Evolutionary conservation across 1,284 basidiomycete genomes (phyloP), one percentile per base, ranked within the genome.

Genomic region (Apiotrichum montevideense): DNA sequence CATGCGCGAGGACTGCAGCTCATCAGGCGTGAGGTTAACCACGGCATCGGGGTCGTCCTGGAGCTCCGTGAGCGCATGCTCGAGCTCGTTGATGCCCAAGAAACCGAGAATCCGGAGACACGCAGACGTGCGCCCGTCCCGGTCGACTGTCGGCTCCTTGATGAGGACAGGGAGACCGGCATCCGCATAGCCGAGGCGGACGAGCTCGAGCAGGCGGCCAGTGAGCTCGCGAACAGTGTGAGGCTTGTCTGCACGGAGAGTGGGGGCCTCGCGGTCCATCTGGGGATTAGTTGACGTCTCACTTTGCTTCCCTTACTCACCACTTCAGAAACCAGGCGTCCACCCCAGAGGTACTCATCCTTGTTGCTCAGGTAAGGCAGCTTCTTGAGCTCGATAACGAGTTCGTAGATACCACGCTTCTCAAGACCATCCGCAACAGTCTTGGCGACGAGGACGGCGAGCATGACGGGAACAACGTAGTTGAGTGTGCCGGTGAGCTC

Each of bases 401-500:
- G 83, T 72, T 98, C 94, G 70, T 97, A 96, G 54, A 96, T 94
- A 10, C 91, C 90, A 73, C 94, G 95, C 21, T 89, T 89, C 73
- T 97, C 90, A 65, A 98, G 77, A 6, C 87, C 87, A 73, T 97
- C 93, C 13, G 89, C 90, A 3, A 90, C 85, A 0, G 93, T 94
- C 80, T 97, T 97, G 34, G 94, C 93, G 6, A 94, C 87, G 35
- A 98, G 81, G 5, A 98, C 79, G 6, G 73, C 74, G 34, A 98
- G 74, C 89, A 97, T 97, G 63, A 97, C 86, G 1, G 95, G 95
- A 0, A 95, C 87, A n/a, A 85, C 88, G 73, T 98, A 97, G 4
- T 90, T 93, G 62, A 98, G 78, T 1, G 91, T 93, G 61, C 92
- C 88, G 1, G 94, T 98, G 48, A 98, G 81, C 75, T 98, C 95